These are phyloP conservation scores for Sarcomyxa edulis DNA, from an alignment of 768 basidiomycete species.

Conservation along the genomic window DNA sequence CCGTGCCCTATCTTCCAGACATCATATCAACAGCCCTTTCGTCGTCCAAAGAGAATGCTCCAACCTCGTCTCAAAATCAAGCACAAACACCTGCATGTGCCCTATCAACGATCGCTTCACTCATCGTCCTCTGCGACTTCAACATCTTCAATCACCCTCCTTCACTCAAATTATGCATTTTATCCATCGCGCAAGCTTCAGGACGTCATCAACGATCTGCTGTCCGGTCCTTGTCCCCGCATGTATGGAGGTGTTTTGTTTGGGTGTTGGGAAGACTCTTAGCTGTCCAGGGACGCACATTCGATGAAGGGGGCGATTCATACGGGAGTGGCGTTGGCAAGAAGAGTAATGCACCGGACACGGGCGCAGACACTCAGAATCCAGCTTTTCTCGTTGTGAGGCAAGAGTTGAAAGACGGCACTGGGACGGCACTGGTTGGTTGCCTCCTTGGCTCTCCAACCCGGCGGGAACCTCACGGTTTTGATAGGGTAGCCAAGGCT, in stretches of 20 bases:
- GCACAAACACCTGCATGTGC: slow-evolving; percentile 37
- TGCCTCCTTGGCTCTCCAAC: slow-evolving; percentile 27
- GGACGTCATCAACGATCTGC: slow-evolving; percentile 24
- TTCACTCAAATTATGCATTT: slow-evolving; percentile 31
- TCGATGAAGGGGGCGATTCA: slow-evolving; percentile 3
- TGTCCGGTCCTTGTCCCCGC: slow-evolving; percentile 33
- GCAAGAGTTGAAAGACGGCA: slow-evolving; percentile 41
- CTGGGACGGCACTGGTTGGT: slow-evolving; percentile 34
- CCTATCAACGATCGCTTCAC: slow-evolving; percentile 34
- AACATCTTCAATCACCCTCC: slow-evolving; percentile 34
- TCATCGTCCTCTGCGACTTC: slow-evolving; percentile 42
- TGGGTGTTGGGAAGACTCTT: slow-evolving; percentile 49
- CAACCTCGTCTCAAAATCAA: slow-evolving; percentile 17
- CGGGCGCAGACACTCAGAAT: slow-evolving; percentile 21
- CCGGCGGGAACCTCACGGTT: slow-evolving; percentile 8
- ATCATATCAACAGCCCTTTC: slow-evolving; percentile 1
- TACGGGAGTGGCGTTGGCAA: too few species aligned
- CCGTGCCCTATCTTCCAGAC: slow-evolving; percentile 6
- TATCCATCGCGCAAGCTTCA: slow-evolving; percentile 25
- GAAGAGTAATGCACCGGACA: slow-evolving; percentile 12
- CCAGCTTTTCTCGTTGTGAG: slow-evolving; percentile 36
- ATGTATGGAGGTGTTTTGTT: slow-evolving; percentile 49
- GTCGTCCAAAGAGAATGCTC: slow-evolving; percentile 21
- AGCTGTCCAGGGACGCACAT: slow-evolving; percentile 5
- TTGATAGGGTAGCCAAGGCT: slow-evolving; percentile 23